These are phyloP conservation scores for Diaporthe velutina DNA, from an alignment of 2,329 filamentous ascomycete species.

Conservation along the genomic window DNA sequence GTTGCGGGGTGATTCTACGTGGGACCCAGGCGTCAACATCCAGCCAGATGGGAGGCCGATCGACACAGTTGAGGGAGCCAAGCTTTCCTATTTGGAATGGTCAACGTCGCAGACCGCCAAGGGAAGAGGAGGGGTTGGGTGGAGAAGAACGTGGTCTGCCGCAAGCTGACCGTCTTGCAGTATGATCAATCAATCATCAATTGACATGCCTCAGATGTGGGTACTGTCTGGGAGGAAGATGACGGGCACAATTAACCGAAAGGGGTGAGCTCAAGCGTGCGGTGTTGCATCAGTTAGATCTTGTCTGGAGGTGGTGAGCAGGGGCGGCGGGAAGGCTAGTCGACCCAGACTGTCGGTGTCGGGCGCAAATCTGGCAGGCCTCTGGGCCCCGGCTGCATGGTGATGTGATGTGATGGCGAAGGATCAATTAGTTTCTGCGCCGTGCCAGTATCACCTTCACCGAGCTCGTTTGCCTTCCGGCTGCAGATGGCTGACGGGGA, in stretches of 20 bases:
- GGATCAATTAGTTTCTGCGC: constrained; percentile 29
- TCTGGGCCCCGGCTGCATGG: constrained; percentile 2
- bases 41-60: constrained; percentile 19
- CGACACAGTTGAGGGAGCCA: not conserved
- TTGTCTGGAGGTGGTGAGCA: constrained; percentile 36
- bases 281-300: constrained; percentile 31
- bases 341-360: constrained; percentile 40
- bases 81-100: constrained; percentile 18
- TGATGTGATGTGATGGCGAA: constrained; percentile 22
- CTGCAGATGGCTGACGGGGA: constrained; percentile 16
- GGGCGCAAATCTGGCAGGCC: constrained; percentile 1
- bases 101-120: not conserved
- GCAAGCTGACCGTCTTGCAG: constrained; percentile 19
- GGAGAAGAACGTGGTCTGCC: not conserved
- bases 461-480: constrained; percentile 1
- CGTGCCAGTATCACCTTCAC: not conserved
- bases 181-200: constrained; percentile 9
- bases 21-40: constrained; percentile 2
- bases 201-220: constrained; percentile 14
- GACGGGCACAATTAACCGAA: not conserved
- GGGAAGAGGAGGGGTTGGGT: not conserved
- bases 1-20: not conserved
- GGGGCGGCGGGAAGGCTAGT: constrained; percentile 40
- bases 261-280: constrained; percentile 18
- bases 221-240: constrained; percentile 4